Conservation (phyloP, 208 protist species). For the Crithidia brevicula region DNA sequence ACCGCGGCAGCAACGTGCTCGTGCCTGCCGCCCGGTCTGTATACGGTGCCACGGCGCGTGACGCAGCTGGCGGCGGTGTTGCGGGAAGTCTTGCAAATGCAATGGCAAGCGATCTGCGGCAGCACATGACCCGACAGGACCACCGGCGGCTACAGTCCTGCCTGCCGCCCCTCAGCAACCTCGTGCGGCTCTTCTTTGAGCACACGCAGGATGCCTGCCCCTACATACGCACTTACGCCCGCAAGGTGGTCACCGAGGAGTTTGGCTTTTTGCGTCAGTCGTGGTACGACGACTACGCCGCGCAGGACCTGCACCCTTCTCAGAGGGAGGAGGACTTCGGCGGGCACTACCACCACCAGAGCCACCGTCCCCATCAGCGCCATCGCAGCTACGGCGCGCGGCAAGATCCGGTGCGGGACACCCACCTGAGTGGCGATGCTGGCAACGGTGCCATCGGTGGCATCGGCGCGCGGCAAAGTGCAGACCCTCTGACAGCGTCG, state of each 20-base stretch:
- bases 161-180: conserved; percentile 55
- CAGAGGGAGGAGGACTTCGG: conserved; percentile 25
- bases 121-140: conserved; percentile 27
- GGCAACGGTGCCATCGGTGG: neutral
- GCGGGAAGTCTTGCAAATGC: neutral
- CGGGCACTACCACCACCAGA: conserved; percentile 10
- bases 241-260: conserved; percentile 65
- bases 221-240: conserved; percentile 58
- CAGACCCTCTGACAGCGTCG: conserved; percentile 15
- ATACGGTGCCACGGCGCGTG: conserved; percentile 6
- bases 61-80: conserved; percentile 2
- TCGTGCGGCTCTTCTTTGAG: conserved; percentile 58
- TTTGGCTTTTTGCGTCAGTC: conserved; percentile 58
- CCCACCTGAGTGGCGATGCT: neutral
- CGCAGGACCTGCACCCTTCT: conserved; percentile 7
- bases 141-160: conserved; percentile 31
- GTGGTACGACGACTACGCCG: conserved; percentile 44
- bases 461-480: neutral
- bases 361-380: neutral
- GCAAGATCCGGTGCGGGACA: neutral
- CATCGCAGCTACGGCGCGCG: conserved; percentile 9
- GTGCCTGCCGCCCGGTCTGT: conserved; percentile 24
- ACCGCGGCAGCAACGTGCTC: conserved; percentile 26
- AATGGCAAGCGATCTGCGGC: conserved; percentile 21
- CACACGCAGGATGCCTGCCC: conserved; percentile 71